Conservation (phyloP, 352 stramenopile species). For the Pythium aquatile region DNA sequence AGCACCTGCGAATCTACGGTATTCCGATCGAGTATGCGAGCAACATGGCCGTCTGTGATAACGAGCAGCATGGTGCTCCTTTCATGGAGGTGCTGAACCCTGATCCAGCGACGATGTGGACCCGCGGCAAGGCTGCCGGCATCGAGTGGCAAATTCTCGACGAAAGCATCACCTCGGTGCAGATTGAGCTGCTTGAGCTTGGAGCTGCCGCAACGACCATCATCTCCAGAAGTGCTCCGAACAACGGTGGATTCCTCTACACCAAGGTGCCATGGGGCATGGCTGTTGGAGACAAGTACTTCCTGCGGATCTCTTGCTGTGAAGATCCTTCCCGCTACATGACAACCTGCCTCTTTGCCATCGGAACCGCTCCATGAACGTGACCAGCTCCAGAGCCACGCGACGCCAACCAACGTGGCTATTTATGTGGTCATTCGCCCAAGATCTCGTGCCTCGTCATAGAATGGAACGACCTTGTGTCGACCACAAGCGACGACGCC, state of each 20-base stretch:
- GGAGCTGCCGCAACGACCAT: constrained; percentile 64
- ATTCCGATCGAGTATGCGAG: constrained; percentile 10
- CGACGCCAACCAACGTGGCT: neutral
- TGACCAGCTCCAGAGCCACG: neutral
- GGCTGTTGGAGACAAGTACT: constrained; percentile 73
- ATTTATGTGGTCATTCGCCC: neutral
- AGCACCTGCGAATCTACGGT: constrained; percentile 58
- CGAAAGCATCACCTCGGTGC: constrained; percentile 35
- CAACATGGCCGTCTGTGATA: constrained; percentile 24
- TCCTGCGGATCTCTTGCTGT: constrained; percentile 57
- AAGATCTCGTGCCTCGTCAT: neutral
- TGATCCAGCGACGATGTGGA: constrained; percentile 56
- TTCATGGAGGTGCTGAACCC: constrained; percentile 48
- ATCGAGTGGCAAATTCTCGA: constrained; percentile 81
- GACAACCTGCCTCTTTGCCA: constrained; percentile 67
- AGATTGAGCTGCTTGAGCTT: constrained; percentile 71
- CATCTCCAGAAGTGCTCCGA: constrained; percentile 56
- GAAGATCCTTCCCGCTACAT: constrained; percentile 44
- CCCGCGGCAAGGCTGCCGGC: constrained; percentile 57
- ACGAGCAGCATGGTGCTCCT: constrained; percentile 29
- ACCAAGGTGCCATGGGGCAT: constrained; percentile 83
- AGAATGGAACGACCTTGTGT: neutral
- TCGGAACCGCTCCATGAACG: constrained; percentile 50
- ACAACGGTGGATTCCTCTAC: constrained; percentile 72
- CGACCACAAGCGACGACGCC: neutral